phyloP scores from a whole-genome alignment of 2,329 filamentous ascomycete genomes.

The Exophiala dermatitidis region DNA sequence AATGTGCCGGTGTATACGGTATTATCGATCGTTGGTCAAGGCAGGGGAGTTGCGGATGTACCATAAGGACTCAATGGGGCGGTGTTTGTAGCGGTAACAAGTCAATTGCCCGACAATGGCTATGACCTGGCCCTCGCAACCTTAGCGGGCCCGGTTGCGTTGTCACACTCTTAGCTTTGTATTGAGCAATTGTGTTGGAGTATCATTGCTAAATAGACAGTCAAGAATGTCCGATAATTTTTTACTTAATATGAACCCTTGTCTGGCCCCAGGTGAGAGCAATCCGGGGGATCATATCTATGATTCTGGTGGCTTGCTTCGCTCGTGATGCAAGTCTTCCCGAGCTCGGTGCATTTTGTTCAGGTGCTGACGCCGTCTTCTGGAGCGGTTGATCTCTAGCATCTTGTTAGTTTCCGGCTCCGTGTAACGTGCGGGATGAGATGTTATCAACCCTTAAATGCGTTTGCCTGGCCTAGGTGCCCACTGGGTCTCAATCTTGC shows the following conservation, averaged over 20 bases:
- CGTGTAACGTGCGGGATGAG: conserved; percentile 2
- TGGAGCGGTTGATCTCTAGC: conserved; percentile 1
- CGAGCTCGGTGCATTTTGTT: conserved; percentile 1
- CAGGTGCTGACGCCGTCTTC: conserved; percentile 3
- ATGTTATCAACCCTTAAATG: background rate
- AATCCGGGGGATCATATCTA: too few species aligned
- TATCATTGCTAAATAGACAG: background rate
- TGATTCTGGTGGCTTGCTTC: too few species aligned
- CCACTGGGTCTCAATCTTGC: conserved; percentile 3
- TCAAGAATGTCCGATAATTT: background rate
- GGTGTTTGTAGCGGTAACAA: conserved; percentile 24
- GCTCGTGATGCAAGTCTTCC: conserved; percentile 2
- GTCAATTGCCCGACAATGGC: conserved; percentile 19
- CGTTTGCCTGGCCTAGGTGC: conserved; percentile 1
- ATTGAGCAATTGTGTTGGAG: too few species aligned
- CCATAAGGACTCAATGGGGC: conserved; percentile 23
- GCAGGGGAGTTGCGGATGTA: conserved; percentile 19
- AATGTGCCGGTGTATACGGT: conserved; percentile 25
- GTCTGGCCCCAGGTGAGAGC: too few species aligned
- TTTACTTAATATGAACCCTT: background rate
- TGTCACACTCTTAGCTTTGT: too few species aligned
- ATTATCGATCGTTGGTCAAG: conserved; percentile 15
- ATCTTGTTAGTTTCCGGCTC: conserved; percentile 3
- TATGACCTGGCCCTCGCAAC: conserved; percentile 18
- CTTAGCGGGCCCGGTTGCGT: conserved; percentile 9